These are phyloP conservation scores for Dothideomycetidae sp. DNA, from an alignment of 2,329 filamentous ascomycete species.

Conservation along the genomic window DNA sequence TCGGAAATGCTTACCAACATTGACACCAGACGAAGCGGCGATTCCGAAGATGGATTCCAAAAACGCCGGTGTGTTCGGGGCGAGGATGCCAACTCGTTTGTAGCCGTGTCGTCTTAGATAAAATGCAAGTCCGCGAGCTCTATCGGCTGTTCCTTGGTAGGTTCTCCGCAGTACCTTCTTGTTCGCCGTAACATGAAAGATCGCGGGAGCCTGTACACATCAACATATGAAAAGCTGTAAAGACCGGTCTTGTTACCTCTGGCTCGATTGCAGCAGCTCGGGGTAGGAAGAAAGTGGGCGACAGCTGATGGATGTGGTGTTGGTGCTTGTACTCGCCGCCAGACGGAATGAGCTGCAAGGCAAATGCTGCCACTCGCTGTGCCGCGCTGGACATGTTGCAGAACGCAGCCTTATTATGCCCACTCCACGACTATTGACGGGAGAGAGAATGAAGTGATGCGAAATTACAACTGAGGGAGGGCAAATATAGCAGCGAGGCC, in stretches of 20 bases:
- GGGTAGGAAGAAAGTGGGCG: slow-evolving; percentile 74
- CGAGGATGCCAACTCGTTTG: slow-evolving; percentile 69
- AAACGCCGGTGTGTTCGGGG: slow-evolving; percentile 88
- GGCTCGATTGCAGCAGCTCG: slow-evolving; percentile 82
- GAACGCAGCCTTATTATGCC: too few relatives aligned
- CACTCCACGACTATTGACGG: too few relatives aligned
- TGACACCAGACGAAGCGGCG: slow-evolving; percentile 62
- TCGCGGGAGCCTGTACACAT: slow-evolving; percentile 55
- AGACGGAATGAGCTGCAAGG: slow-evolving; percentile 26
- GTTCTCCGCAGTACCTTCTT: slow-evolving; percentile 57
- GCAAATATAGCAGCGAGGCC: too few relatives aligned
- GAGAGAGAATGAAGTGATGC: too few relatives aligned
- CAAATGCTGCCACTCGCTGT: slow-evolving; percentile 46
- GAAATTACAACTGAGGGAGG: too few relatives aligned
- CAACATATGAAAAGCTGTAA: too few relatives aligned
- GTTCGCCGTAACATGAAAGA: slow-evolving; percentile 74
- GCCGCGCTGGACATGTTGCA: slow-evolving; percentile 50
- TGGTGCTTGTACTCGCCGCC: slow-evolving; percentile 28
- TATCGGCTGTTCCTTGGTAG: slow-evolving; percentile 72
- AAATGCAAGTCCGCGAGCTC: slow-evolving; percentile 76
- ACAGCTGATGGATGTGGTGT: slow-evolving; percentile 60
- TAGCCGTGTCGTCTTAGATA: slow-evolving; percentile 62
- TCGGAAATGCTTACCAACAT: slow-evolving; percentile 40
- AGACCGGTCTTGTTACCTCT: slow-evolving; percentile 41
- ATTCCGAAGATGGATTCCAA: slow-evolving; percentile 83